Base-by-base conservation (phyloP, 805 yeast genomes). In the Novakomyces olei region DNA sequence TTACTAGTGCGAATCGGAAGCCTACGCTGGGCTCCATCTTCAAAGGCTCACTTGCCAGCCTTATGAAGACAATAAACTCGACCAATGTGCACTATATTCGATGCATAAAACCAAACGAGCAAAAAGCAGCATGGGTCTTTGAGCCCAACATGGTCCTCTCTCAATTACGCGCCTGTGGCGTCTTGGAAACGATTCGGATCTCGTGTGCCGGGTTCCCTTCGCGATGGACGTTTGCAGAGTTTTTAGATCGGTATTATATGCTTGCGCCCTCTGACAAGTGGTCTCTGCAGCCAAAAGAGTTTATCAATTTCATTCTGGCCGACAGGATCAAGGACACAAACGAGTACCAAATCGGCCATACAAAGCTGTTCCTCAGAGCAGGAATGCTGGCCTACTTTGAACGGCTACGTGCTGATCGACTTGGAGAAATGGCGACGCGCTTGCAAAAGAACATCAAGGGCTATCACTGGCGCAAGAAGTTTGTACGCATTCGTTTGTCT, bases 201-300 rank as follows among this genome's bases (percentile, higher is more conserved):
- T 83, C 95, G 1, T 83, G 95, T 57, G 95, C 93, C 32, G 98
- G 98, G 26, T 85, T 83, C 65, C 98, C 98, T 12, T 75, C 94
- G 0, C 65, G 95, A 49, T 80, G 94, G 81, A 69, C 92, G 2
- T 88, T 80, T 49, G 81, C 73, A 33, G 96, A 88, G 49, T 85
- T 85, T 59, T 92, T 81, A 14, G 67, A 72, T 40, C 68, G 94
- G 47, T 85, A 81, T 51, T 85, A 80, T 47, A 71, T 83, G 47
- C 61, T 85, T 37, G 69, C 81, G 26, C 67, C 71, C 26, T 74
- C 94, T 0, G 57, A 60, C 25, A 65, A 67, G 38, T 76, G 91
- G 71, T 56, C 60, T 33, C 24, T 19, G 12, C 25, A 29, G n/a
- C 4, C n/a, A 15, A 60, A 60, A 3, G 46, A 44, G 5, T 52